Percentiles rank a stretch among this genome's conserved stretches.
These are phyloP conservation scores for Rhizophagus prolifer DNA, from an alignment of 192 early-diverging fungal genomes.

Conservation along the genomic window DNA sequence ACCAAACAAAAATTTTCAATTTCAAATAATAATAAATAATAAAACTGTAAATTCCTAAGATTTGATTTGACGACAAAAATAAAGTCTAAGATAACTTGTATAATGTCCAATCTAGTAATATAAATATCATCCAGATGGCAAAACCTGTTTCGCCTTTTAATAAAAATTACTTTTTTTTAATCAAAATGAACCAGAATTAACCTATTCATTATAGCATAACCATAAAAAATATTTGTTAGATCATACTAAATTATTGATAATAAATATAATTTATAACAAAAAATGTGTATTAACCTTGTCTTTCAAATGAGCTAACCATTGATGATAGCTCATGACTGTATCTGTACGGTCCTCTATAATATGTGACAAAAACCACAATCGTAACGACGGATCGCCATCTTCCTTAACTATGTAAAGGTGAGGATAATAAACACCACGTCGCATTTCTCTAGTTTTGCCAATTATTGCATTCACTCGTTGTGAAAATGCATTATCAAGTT, in stretches of 20 bases:
- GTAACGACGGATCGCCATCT: conserved; percentile 80
- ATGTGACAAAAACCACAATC: conserved; percentile 83
- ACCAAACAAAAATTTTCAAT: background rate
- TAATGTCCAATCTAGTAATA: background rate
- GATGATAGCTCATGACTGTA: conserved; percentile 71
- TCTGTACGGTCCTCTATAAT: conserved; percentile 92
- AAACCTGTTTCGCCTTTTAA: background rate
- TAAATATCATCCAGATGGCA: background rate
- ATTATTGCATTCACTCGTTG: conserved; percentile 74
- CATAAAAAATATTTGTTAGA: background rate
- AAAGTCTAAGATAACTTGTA: background rate
- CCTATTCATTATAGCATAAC: background rate
- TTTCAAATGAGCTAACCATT: conserved; percentile 72
- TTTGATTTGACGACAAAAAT: background rate
- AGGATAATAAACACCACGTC: conserved; percentile 70
- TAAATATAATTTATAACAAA: background rate
- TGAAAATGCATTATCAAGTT: conserved; percentile 70
- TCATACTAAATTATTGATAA: background rate
- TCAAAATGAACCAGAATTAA: conserved; percentile 7
- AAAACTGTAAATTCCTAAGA: background rate
- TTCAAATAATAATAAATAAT: background rate
- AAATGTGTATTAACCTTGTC: conserved; percentile 54
- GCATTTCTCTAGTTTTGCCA: conserved; percentile 65
- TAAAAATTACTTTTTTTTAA: background rate
- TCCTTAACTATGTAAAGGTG: conserved; percentile 86